Percentiles rank a stretch among this genome's conserved stretches.
Conservation (phyloP, 1,139 yeast species). For the Hemisphaericaspora lyxosophila region DNA sequence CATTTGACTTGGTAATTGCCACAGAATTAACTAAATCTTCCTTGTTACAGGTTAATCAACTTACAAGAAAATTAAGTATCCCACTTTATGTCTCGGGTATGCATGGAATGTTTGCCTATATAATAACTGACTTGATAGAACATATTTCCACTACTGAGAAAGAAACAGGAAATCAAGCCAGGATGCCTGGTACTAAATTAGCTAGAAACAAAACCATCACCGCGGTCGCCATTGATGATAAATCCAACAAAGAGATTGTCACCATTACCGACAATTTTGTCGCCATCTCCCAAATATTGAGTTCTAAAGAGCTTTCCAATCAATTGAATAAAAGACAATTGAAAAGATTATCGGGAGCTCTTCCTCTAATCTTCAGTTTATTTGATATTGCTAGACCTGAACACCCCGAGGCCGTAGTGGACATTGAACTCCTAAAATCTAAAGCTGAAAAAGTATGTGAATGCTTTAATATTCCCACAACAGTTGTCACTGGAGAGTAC, state of each 20-base stretch:
- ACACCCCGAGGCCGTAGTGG: constrained; percentile 26
- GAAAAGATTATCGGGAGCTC: constrained; percentile 55
- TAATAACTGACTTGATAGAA: constrained; percentile 72
- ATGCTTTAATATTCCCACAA: constrained; percentile 35
- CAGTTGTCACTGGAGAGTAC: constrained; percentile 38
- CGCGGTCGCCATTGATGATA: constrained; percentile 33
- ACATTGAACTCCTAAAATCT: constrained; percentile 31
- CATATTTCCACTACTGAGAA: constrained; percentile 50
- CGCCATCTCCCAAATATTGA: constrained; percentile 30
- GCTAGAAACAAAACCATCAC: constrained; percentile 53
- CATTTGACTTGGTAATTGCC: constrained; percentile 72
- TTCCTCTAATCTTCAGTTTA: constrained; percentile 62
- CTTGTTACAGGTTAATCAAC: constrained; percentile 45
- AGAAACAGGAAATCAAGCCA: constrained; percentile 51
- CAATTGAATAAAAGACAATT: constrained; percentile 56
- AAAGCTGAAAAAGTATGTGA: constrained; percentile 26
- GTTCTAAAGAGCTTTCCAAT: constrained; percentile 39
- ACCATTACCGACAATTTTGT: constrained; percentile 57
- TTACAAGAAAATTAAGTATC: constrained; percentile 54
- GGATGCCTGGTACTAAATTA: constrained; percentile 46
- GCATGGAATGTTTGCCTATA: constrained; percentile 82
- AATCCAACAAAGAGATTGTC: constrained; percentile 49
- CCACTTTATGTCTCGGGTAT: constrained; percentile 70
- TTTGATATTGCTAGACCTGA: constrained; percentile 39
- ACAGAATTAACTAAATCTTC: constrained; percentile 58